phyloP scores from a whole-genome alignment of 75 land plant genomes.

The Azolla pinnata region DNA sequence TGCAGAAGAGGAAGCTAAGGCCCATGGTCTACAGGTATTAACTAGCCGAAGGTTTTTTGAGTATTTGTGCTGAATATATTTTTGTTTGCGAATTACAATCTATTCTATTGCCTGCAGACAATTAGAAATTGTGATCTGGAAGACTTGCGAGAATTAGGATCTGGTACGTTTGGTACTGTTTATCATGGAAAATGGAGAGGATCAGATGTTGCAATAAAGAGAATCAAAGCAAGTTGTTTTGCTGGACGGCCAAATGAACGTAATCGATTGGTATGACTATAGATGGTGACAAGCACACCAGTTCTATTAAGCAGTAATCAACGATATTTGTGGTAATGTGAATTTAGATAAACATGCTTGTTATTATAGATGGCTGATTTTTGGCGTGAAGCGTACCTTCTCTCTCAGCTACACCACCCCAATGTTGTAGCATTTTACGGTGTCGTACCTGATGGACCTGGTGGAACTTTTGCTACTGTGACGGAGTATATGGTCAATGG shows the following conservation, averaged over 20 bases:
- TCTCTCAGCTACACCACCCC: no score
- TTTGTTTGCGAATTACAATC: background rate
- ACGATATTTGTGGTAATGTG: no score
- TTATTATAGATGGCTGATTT: no score
- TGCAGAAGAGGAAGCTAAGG: slow-evolving; percentile 65
- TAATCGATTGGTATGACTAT: slow-evolving; percentile 52
- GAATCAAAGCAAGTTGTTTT: slow-evolving; percentile 70
- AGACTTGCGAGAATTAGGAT: slow-evolving; percentile 60
- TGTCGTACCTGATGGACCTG: no score
- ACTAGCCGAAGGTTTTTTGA: background rate
- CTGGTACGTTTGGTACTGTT: slow-evolving; percentile 77
- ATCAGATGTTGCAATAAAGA: slow-evolving; percentile 62
- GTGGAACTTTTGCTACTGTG: no score
- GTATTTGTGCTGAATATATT: background rate
- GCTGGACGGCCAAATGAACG: slow-evolving; percentile 52
- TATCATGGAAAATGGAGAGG: slow-evolving; percentile 91
- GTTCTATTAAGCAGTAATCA: no score
- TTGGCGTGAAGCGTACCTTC: no score
- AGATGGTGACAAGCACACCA: no score
- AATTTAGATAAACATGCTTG: no score
- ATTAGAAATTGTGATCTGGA: slow-evolving; percentile 62
- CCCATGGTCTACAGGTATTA: slow-evolving; percentile 71
- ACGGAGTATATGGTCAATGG: no score
- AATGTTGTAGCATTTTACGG: no score
- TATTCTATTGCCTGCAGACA: slow-evolving; percentile 21